Evolutionary conservation across 225 moss, liverwort and hornwort genomes (phyloP).

Genomic region (Anthoceros angustus): DNA sequence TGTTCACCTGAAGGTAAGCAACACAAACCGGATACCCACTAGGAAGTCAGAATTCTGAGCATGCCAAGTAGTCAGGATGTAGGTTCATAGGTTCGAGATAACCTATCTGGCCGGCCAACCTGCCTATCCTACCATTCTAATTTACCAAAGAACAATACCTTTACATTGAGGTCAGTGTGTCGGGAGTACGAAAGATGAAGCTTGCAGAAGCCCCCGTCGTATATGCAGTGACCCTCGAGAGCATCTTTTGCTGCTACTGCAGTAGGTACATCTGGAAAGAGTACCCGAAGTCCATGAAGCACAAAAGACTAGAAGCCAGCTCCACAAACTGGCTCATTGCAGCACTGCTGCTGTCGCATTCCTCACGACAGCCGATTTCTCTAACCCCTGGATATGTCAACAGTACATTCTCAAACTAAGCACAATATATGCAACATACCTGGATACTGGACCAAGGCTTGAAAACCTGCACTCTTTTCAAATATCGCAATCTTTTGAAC

Average conservation of each 20-base stretch:
- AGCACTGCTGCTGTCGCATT: background rate
- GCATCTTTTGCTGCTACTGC: conserved; percentile 99
- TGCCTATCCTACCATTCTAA: conserved; percentile 51
- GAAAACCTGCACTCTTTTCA: conserved; percentile 95
- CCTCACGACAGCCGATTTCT: background rate
- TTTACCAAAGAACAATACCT: conserved; percentile 98
- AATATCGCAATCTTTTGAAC: conserved; percentile 98
- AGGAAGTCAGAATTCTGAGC: background rate
- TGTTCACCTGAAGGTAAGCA: conserved; percentile 61
- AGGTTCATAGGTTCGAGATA: background rate
- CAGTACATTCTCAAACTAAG: background rate
- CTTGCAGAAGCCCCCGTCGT: conserved; percentile 99
- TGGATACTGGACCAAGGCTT: conserved; percentile 97
- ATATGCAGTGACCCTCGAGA: conserved; percentile 96
- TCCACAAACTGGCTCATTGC: background rate
- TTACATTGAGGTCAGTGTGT: conserved; percentile 99
- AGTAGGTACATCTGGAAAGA: conserved; percentile 68
- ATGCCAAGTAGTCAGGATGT: background rate
- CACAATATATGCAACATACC: conserved; percentile 21
- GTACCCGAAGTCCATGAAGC: conserved; percentile 4
- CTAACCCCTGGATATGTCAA: background rate
- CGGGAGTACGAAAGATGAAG: conserved; percentile 99
- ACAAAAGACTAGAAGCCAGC: background rate
- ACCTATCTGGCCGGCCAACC: conserved; percentile 9
- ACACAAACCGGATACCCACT: background rate